Conservation (phyloP, 2,329 filamentous ascomycete species). For the Ampelomyces quisqualis region DNA sequence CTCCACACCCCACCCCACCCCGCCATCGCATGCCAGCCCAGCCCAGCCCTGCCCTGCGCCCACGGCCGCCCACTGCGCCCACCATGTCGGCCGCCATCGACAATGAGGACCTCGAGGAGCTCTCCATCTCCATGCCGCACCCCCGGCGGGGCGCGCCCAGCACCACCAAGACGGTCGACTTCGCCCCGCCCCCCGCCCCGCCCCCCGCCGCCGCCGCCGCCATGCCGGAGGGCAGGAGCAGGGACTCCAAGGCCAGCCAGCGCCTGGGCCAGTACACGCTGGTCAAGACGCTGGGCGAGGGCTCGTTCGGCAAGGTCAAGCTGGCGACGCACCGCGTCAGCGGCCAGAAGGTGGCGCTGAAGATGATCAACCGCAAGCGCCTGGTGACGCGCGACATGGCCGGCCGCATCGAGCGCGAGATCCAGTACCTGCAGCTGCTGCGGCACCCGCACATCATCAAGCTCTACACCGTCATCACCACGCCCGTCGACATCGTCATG, state of each 20-base stretch:
- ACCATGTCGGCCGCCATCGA: conserved; percentile 58
- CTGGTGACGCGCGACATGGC: conserved; percentile 97
- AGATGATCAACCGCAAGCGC: conserved; percentile 96
- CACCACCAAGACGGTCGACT: conserved; percentile 40
- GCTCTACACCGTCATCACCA: conserved; percentile 97
- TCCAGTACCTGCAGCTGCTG: conserved; percentile 93
- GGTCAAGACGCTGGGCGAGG: conserved; percentile 87
- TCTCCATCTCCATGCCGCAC: conserved; percentile 72
- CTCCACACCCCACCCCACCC: conserved; percentile 4
- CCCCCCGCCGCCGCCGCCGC: conserved; percentile 25
- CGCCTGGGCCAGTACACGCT: conserved; percentile 91
- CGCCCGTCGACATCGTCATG: conserved; percentile 94
- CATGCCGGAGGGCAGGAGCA: conserved; percentile 45
- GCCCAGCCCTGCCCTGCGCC: too few relatives aligned
- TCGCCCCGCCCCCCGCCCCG: conserved; percentile 27
- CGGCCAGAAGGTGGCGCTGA: conserved; percentile 92
- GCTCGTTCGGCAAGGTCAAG: conserved; percentile 98
- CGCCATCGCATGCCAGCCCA: background rate
- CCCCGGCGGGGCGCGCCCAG: conserved; percentile 55
- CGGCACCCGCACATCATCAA: conserved; percentile 99
- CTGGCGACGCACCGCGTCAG: conserved; percentile 89
- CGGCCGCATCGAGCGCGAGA: conserved; percentile 93
- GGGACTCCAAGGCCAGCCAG: conserved; percentile 67
- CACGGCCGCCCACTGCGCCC: conserved; percentile 5
- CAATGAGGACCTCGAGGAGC: conserved; percentile 66